Evolutionary conservation across 352 stramenopile species (phyloP).

Genomic region (Paralagenidium karlingii): DNA sequence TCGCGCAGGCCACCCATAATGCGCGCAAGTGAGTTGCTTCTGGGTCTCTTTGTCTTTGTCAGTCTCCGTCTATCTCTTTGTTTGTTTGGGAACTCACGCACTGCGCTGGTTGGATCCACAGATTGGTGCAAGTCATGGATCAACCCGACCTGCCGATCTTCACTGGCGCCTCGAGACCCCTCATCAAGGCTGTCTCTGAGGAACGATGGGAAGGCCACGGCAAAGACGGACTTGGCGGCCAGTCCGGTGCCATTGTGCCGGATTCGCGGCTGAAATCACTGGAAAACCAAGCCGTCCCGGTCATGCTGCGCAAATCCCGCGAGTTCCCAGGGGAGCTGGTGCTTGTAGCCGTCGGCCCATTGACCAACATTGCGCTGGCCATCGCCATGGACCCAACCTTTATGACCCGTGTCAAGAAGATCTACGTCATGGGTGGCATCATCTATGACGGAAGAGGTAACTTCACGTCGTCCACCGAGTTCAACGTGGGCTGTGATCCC

Average conservation of each 20-base stretch:
- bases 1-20: conserved; percentile 77
- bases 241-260: conserved; percentile 22
- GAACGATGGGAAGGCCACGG: conserved; percentile 60
- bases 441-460: conserved; percentile 62
- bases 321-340: conserved; percentile 53
- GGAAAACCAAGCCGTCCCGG: conserved; percentile 53
- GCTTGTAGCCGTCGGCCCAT: conserved; percentile 53
- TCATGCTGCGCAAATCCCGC: conserved; percentile 41
- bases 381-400: conserved; percentile 61
- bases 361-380: conserved; percentile 71
- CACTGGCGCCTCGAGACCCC: conserved; percentile 47
- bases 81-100: too few relatives aligned
- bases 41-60: not conserved
- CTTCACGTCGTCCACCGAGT: conserved; percentile 51
- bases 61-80: too few relatives aligned
- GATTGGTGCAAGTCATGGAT: conserved; percentile 41
- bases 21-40: conserved; percentile 38
- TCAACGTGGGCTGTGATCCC: conserved; percentile 72
- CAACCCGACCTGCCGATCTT: conserved; percentile 39
- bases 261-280: conserved; percentile 11
- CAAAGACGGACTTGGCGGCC: conserved; percentile 51
- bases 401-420: conserved; percentile 35
- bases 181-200: conserved; percentile 48
- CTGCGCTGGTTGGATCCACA: conserved; percentile 4
- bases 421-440: conserved; percentile 66